Base-by-base conservation (phyloP, 2,329 filamentous ascomycete genomes). In the Didymella exigua region DNA sequence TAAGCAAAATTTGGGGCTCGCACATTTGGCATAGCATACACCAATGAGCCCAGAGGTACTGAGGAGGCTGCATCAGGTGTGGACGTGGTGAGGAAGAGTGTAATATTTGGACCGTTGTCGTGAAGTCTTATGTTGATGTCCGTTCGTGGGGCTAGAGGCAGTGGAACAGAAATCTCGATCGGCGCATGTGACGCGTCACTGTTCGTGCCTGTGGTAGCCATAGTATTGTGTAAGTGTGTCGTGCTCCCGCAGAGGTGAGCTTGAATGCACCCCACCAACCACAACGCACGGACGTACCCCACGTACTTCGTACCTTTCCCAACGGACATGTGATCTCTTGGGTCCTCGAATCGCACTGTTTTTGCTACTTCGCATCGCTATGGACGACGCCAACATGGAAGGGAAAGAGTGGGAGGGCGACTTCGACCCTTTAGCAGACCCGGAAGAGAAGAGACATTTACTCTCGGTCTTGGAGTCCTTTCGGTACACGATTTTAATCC, bases 1-100 rank as follows among this genome's bases (percentile, higher is more conserved):
- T 10, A 7, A 34, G 9, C 19, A 21, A 42, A 37, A 52, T 38
- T 4, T 16, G 9, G 5, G 5, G 2, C 24, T 31, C 80, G 66
- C 79, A 96, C 95, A 77, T 96, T 89, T 14, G 95, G 93, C 73
- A 99, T 85, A 2, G 93, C 90, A 72, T 96, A 98, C 40, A 98
- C 90, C 70, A 98, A 93, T 44, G 91, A 96, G 3, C 95, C 93
- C 76, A 98, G 82, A 1, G 75, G 63, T 2, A 77, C 44, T 6
- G 68, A 56, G 8, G 67, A 45, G 23, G 69, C 59, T 1, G 74
- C 67, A 18, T 79, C 83, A 1, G 79, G 68, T 2, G 79, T 77
- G 1, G 72, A 57, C 7, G 82, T 82, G 0, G 81, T 85, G 38
- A 87, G 74, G 69, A 86, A 86, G 10, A 86, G 75, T 37, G 85